Evolutionary conservation across 371 early-diverging fungal genomes (phyloP).

Genomic region (Lichtheimia corymbifera): DNA sequence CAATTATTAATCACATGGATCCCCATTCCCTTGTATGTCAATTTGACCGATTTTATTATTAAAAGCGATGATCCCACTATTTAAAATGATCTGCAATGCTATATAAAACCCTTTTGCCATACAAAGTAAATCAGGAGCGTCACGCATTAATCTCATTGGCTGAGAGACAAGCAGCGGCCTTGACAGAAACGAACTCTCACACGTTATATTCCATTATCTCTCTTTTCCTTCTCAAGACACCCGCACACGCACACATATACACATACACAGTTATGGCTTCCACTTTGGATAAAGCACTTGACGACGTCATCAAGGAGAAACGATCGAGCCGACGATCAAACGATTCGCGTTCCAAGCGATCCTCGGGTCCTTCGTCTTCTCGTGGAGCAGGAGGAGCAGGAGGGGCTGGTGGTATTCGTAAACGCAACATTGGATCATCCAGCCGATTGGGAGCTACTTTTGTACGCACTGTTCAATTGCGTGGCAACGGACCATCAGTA

Average conservation of each 20-base stretch:
- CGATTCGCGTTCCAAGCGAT: constrained; percentile 19
- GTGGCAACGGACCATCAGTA: constrained; percentile 3
- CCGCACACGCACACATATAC: not conserved
- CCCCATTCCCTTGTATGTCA: too few relatives aligned
- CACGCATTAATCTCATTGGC: too few relatives aligned
- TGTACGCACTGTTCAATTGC: constrained; percentile 40
- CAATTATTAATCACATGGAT: constrained; percentile 18
- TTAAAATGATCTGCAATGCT: too few relatives aligned
- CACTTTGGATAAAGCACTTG: constrained; percentile 51
- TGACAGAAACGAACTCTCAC: too few relatives aligned
- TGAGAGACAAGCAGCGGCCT: too few relatives aligned
- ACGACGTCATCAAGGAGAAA: constrained; percentile 51
- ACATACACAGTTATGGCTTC: constrained; percentile 28
- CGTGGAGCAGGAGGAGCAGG: too few relatives aligned
- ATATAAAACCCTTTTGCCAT: not conserved
- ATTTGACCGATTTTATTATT: too few relatives aligned
- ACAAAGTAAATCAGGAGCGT: too few relatives aligned
- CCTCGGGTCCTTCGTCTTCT: constrained; percentile 18
- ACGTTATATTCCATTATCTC: too few relatives aligned
- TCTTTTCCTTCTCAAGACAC: too few relatives aligned
- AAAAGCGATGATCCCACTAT: too few relatives aligned
- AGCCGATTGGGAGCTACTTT: constrained; percentile 23
- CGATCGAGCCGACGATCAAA: constrained; percentile 24
- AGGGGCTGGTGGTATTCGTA: constrained; percentile 24
- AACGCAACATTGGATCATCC: constrained; percentile 20